These are phyloP conservation scores for Blepharisma stoltei DNA, from an alignment of 73 alveolate species.

Conservation along the genomic window DNA sequence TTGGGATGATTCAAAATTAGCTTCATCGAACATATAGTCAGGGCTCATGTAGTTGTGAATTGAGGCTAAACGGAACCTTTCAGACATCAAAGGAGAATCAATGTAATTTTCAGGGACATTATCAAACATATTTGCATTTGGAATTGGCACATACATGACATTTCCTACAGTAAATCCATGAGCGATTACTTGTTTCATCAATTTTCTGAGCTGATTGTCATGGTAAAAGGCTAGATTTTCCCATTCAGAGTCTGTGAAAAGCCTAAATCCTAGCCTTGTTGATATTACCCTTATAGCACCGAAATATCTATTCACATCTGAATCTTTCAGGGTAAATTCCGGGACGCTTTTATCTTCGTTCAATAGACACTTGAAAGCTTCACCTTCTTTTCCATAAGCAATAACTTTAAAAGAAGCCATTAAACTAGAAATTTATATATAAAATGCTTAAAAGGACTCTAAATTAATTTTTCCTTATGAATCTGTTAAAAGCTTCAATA, in stretches of 20 bases:
- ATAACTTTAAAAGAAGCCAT: neutral
- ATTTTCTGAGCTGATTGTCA: neutral
- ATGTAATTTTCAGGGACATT: too few species aligned
- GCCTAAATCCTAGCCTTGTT: neutral
- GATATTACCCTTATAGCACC: neutral
- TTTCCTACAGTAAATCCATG: constrained; percentile 1
- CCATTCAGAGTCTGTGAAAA: neutral
- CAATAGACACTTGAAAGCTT: neutral
- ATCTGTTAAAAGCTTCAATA: neutral
- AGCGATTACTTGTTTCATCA: neutral
- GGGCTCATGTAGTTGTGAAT: too few species aligned
- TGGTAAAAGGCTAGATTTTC: neutral
- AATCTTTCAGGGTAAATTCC: neutral
- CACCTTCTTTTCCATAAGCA: constrained; percentile 4
- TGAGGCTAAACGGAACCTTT: too few species aligned
- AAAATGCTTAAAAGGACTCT: neutral
- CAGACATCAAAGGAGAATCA: too few species aligned
- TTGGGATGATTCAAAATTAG: too few species aligned
- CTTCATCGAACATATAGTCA: too few species aligned
- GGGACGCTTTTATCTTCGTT: neutral
- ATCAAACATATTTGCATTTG: neutral
- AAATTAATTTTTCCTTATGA: neutral
- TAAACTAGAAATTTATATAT: neutral
- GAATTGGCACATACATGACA: neutral
- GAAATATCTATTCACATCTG: neutral